Evolutionary conservation across 208 protist genomes (phyloP), one percentile per base, ranked within the genome.

Genomic region (Trypanosoma vivax): DNA sequence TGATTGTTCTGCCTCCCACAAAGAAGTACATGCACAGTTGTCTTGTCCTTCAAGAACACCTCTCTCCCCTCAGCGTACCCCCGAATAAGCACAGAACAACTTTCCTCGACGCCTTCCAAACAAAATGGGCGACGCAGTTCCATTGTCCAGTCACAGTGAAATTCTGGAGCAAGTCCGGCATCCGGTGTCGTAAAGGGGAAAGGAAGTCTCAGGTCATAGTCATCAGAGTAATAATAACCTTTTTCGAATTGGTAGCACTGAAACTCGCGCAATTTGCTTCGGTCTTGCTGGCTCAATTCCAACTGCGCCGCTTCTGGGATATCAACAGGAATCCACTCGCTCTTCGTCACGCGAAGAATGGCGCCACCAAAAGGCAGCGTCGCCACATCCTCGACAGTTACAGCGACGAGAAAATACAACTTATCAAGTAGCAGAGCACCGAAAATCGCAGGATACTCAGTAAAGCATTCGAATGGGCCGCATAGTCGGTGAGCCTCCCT

Each of bases 191-290:
- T 53, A 69, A 90, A 94, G 1, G 87, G 87, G 49, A 94, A 94
- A 1, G 75, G 87, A 24, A 80, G 50, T 18, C 56, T 71, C 19
- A 94, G 33, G 35, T 94, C 66, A 4, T 68, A 73, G 27, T 85
- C 75, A 54, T 90, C 83, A 7, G 70, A 82, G 64, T 83, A 94
- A 60, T 82, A 94, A 56, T 89, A 90, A n/a, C 87, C 87, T 16
- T 73, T 76, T 51, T 70, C 57, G 66, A 79, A 78, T 1, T 58
- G 64, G 54, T 83, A 79, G 18, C 80, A 61, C 40, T 76, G 67
- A 60, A 94, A 90, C 52, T 94, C 77, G 10, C 55, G 54, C 5
- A 90, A 60, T n/a, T 80, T 67, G 14, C 42, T 69, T 48, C 70
- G 72, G 52, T 90, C 83, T 1, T 57, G 46, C 16, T 57, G 23